These are phyloP conservation scores for Dissoconium aciculare DNA, from an alignment of 2,329 filamentous ascomycete genomes.

Conservation along the genomic window DNA sequence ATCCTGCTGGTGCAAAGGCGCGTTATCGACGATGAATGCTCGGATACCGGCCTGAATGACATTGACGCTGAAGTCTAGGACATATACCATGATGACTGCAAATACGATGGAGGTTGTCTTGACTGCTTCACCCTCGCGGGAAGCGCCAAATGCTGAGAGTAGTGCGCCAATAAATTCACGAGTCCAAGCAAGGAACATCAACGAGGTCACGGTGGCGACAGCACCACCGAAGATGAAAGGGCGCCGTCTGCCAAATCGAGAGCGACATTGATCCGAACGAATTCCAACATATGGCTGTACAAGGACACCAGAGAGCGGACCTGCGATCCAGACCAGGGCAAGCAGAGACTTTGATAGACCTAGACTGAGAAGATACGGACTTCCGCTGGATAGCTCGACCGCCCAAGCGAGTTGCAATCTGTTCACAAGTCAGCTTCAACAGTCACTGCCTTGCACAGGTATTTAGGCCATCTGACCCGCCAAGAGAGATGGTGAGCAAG, in stretches of 20 bases:
- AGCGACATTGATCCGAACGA: slow-evolving; percentile 37
- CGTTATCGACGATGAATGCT: slow-evolving; percentile 86
- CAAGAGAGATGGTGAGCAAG: slow-evolving; percentile 71
- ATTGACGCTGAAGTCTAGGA: slow-evolving; percentile 90
- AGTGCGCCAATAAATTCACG: slow-evolving; percentile 46
- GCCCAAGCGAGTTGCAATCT: slow-evolving; percentile 90
- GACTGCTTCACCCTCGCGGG: slow-evolving; percentile 48
- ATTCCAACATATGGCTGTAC: slow-evolving; percentile 41
- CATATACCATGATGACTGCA: slow-evolving; percentile 75
- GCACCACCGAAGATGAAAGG: slow-evolving; percentile 40
- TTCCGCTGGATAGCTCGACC: slow-evolving; percentile 85
- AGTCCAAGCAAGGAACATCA: slow-evolving; percentile 37
- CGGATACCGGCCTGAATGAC: slow-evolving; percentile 84
- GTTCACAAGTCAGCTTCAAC: not conserved
- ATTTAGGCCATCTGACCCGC: no score
- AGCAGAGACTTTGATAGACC: slow-evolving; percentile 38
- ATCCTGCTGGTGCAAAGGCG: slow-evolving; percentile 85
- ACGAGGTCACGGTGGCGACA: slow-evolving; percentile 34
- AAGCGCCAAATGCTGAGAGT: slow-evolving; percentile 54
- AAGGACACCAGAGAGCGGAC: slow-evolving; percentile 37
- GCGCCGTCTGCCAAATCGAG: slow-evolving; percentile 34
- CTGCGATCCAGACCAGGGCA: slow-evolving; percentile 41
- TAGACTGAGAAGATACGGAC: slow-evolving; percentile 41
- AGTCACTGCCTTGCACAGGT: no score
- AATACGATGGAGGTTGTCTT: slow-evolving; percentile 55